Percentiles rank a stretch among this genome's conserved stretches.
Evolutionary conservation across 805 yeast species (phyloP).

Genomic region (Sungouiozyma ichnusensis): DNA sequence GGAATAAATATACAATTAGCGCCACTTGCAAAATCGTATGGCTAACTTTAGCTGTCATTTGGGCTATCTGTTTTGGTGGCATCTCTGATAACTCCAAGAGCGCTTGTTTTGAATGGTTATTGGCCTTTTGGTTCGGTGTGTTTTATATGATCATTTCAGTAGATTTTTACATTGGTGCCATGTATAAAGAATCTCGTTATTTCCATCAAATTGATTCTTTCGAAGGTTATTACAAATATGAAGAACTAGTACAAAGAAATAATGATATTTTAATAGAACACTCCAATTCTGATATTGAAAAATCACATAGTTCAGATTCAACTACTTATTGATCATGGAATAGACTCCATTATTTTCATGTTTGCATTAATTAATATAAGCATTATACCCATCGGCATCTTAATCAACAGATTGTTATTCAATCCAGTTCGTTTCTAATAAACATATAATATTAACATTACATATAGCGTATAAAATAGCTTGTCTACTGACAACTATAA

Average conservation of each 20-base stretch:
- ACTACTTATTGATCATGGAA: neutral
- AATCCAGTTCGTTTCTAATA: neutral
- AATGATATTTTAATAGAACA: neutral
- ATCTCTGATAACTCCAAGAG: constrained; percentile 36
- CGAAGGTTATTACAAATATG: constrained; percentile 10
- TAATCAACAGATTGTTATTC: neutral
- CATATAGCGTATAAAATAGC: too few species aligned
- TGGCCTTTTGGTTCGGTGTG: constrained; percentile 78
- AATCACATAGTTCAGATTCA: neutral
- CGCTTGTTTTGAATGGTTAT: constrained; percentile 74
- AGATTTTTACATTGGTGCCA: constrained; percentile 61
- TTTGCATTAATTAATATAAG: neutral
- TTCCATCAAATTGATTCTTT: constrained; percentile 19
- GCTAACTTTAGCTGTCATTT: constrained; percentile 52
- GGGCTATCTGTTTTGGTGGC: constrained; percentile 60
- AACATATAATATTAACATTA: too few species aligned
- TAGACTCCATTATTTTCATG: neutral
- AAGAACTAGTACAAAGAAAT: neutral
- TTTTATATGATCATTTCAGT: constrained; percentile 51
- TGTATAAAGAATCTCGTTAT: constrained; percentile 22
- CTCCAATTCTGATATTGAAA: neutral
- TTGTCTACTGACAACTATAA: too few species aligned
- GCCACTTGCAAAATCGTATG: constrained; percentile 49
- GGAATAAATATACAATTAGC: constrained; percentile 39
- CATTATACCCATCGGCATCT: neutral